phyloP scores from a whole-genome alignment of 345 rosid species.

The Rhodamnia rubescens region DNA sequence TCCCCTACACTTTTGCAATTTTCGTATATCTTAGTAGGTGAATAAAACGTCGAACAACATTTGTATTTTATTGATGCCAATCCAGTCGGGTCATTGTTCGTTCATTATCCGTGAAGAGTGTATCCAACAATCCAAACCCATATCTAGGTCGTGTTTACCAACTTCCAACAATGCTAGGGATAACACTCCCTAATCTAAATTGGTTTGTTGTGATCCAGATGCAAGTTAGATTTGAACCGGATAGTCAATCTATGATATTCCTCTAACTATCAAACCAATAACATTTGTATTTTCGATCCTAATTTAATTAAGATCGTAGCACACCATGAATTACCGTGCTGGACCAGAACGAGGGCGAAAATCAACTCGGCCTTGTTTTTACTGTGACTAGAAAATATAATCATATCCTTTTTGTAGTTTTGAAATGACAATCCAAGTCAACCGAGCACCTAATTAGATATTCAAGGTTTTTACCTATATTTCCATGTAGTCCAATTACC shows the following conservation, averaged over 20 bases:
- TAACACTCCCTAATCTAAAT: too few relatives aligned
- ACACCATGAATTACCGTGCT: not conserved
- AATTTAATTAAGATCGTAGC: not conserved
- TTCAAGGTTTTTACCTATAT: not conserved
- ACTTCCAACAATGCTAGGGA: too few relatives aligned
- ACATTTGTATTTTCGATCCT: not conserved
- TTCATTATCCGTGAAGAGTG: too few relatives aligned
- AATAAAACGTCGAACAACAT: too few relatives aligned
- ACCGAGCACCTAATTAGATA: not conserved
- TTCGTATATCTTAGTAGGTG: too few relatives aligned
- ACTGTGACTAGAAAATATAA: not conserved
- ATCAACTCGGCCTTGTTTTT: not conserved
- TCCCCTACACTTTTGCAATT: too few relatives aligned
- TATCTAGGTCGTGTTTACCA: too few relatives aligned
- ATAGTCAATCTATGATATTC: not conserved
- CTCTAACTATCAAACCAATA: not conserved
- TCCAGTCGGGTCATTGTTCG: too few relatives aligned
- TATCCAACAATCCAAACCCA: too few relatives aligned
- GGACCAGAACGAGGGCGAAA: not conserved
- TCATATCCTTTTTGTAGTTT: not conserved
- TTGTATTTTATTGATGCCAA: too few relatives aligned
- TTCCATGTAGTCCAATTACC: not conserved
- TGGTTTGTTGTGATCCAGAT: too few relatives aligned
- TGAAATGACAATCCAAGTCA: not conserved
- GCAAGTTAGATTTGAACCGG: too few relatives aligned